A percentile compares a stretch with the other conserved stretches of the same genome.
These are phyloP conservation scores for Pyronema omphalodes DNA, from an alignment of 495 filamentous ascomycete species.

Conservation along the genomic window DNA sequence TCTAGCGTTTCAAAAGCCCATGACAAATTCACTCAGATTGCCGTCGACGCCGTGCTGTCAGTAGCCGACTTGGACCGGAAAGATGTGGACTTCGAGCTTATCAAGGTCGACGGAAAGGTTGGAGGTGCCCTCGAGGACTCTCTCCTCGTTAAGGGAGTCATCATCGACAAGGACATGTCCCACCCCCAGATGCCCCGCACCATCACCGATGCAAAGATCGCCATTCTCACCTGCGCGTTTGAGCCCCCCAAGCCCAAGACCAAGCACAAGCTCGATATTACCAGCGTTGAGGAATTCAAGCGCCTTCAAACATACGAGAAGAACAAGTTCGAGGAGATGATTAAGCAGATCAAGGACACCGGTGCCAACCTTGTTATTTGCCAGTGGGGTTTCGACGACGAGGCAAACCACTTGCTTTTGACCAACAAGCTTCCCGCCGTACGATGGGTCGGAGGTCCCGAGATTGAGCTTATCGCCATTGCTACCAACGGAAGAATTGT, in stretches of 20 bases:
- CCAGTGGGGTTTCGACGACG: slow-evolving; percentile 99
- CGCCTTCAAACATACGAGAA: slow-evolving; percentile 87
- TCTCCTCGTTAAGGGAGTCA: slow-evolving; percentile 86
- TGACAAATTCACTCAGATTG: slow-evolving; percentile 93
- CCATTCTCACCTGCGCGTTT: slow-evolving; percentile 94
- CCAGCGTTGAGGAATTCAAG: slow-evolving; percentile 92
- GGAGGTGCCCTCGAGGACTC: slow-evolving; percentile 91
- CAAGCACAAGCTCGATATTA: slow-evolving; percentile 98
- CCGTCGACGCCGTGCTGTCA: slow-evolving; percentile 87
- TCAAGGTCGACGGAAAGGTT: slow-evolving; percentile 98
- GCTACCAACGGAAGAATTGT: slow-evolving; percentile 96
- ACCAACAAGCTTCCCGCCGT: slow-evolving; percentile 94
- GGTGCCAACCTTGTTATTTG: slow-evolving; percentile 96
- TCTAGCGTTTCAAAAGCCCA: slow-evolving; percentile 81
- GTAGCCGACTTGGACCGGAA: slow-evolving; percentile 91
- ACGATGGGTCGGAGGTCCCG: slow-evolving; percentile 92
- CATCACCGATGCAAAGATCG: slow-evolving; percentile 85
- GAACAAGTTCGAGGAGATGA: slow-evolving; percentile 96
- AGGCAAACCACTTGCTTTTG: slow-evolving; percentile 90
- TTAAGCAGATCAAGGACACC: slow-evolving; percentile 90
- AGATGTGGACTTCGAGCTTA: slow-evolving; percentile 97
- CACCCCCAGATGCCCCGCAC: slow-evolving; percentile 97
- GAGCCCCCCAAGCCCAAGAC: slow-evolving; percentile 99
- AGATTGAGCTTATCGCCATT: slow-evolving; percentile 97
- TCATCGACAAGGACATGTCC: slow-evolving; percentile 98